Conservation (phyloP, 768 basidiomycete genomes). For the Austroboletus eburneus region DNA sequence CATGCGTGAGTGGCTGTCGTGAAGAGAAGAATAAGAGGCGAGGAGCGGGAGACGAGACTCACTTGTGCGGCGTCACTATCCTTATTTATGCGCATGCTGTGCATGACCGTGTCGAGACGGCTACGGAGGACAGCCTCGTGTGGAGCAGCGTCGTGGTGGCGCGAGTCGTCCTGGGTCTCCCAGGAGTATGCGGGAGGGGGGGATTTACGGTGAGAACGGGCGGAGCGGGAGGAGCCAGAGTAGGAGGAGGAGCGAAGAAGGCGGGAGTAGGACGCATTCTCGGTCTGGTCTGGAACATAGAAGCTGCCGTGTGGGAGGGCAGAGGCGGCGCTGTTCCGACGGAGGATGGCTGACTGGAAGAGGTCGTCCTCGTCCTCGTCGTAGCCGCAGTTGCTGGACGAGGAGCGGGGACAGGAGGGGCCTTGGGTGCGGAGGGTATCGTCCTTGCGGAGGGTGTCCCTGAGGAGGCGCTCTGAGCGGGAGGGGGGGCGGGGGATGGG, state of each 20-base stretch:
- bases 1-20: conserved; percentile 16
- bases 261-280: conserved; percentile 22
- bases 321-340: conserved; percentile 21
- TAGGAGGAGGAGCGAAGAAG: conserved; percentile 25
- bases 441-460: conserved; percentile 53
- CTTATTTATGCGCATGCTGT: conserved; percentile 26
- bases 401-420: conserved; percentile 26
- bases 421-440: conserved; percentile 34
- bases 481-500: conserved; percentile 38
- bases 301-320: conserved; percentile 14
- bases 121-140: conserved; percentile 53
- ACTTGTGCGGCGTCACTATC: conserved; percentile 21
- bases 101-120: conserved; percentile 51
- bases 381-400: conserved; percentile 20
- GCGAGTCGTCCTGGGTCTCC: conserved; percentile 21
- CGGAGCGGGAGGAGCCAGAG: conserved; percentile 27
- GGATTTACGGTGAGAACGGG: conserved; percentile 15
- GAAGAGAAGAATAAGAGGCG: conserved; percentile 12
- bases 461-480: conserved; percentile 52
- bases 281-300: conserved; percentile 33
- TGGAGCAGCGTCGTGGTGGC: conserved; percentile 35
- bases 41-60: conserved; percentile 7
- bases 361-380: conserved; percentile 26
- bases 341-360: conserved; percentile 28
- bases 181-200: conserved; percentile 7